These are phyloP conservation scores for Aspergillus japonicus DNA, from an alignment of 2,329 filamentous ascomycete genomes.

Conservation along the genomic window DNA sequence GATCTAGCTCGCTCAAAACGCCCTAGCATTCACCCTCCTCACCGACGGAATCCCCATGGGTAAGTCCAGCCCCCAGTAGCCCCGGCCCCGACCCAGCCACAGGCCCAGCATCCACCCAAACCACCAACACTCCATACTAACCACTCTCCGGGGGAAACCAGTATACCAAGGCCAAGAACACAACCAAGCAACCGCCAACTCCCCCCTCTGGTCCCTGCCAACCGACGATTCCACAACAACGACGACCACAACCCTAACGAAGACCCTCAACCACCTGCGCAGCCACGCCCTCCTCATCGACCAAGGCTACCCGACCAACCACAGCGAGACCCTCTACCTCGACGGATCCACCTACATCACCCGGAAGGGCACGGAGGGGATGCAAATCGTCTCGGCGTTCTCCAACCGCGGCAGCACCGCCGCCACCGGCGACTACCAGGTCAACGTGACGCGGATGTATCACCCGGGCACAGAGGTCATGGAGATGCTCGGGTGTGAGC, in stretches of 20 bases:
- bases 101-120: neutral
- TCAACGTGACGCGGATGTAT: slow-evolving; percentile 29
- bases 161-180: slow-evolving; percentile 66
- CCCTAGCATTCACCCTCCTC: slow-evolving; percentile 61
- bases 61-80: neutral
- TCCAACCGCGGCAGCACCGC: slow-evolving; percentile 38
- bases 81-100: neutral
- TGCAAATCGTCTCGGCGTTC: slow-evolving; percentile 44
- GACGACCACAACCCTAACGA: slow-evolving; percentile 39
- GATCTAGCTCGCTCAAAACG: slow-evolving; percentile 55
- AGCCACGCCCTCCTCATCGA: slow-evolving; percentile 40
- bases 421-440: slow-evolving; percentile 19
- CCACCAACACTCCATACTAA: neutral
- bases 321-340: slow-evolving; percentile 40
- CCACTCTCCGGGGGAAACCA: neutral
- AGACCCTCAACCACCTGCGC: slow-evolving; percentile 44
- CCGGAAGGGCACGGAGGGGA: slow-evolving; percentile 44
- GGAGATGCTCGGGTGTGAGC: slow-evolving; percentile 27
- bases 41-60: slow-evolving; percentile 57
- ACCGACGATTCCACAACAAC: slow-evolving; percentile 29
- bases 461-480: slow-evolving; percentile 23
- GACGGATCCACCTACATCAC: slow-evolving; percentile 43
- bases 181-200: slow-evolving; percentile 50
- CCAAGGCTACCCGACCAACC: slow-evolving; percentile 38
- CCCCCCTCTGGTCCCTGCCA: slow-evolving; percentile 44